Conservation (phyloP, 2,329 filamentous ascomycete species). For the Capronia epimyces region DNA sequence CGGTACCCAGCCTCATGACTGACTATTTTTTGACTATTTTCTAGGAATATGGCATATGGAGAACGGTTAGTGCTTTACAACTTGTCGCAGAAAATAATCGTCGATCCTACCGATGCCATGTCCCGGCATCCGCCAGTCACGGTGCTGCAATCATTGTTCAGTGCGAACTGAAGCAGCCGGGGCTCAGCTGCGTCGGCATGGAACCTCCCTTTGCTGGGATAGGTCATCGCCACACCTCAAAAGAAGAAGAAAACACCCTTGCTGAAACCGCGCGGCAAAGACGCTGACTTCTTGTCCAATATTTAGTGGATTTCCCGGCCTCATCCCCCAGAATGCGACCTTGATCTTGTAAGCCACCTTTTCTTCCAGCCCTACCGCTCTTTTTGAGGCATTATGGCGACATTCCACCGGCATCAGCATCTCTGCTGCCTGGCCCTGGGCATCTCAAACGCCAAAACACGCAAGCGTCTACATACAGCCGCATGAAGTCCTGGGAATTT, state of each 20-base stretch:
- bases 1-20: background rate
- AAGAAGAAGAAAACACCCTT: too few species aligned
- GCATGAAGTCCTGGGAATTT: too few species aligned
- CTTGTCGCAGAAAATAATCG: background rate
- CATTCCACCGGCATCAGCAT: background rate
- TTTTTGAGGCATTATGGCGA: background rate
- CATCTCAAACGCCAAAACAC: too few species aligned
- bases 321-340: slow-evolving; percentile 68
- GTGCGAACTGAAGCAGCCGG: too few species aligned
- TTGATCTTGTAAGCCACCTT: slow-evolving; percentile 70
- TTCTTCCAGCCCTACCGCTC: slow-evolving; percentile 11
- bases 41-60: slow-evolving; percentile 36
- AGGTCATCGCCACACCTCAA: too few species aligned
- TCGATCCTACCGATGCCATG: background rate
- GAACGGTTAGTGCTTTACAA: slow-evolving; percentile 33
- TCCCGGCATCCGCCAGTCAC: background rate
- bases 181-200: too few species aligned
- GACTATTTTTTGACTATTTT: slow-evolving; percentile 7
- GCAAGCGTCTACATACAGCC: too few species aligned
- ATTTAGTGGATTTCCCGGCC: slow-evolving; percentile 66
- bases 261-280: background rate
- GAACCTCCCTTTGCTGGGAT: too few species aligned
- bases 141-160: too few species aligned
- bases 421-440: too few species aligned
- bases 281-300: slow-evolving; percentile 15